Conservation (phyloP, 2,329 filamentous ascomycete genomes). For the Colletotrichum eremochloae region DNA sequence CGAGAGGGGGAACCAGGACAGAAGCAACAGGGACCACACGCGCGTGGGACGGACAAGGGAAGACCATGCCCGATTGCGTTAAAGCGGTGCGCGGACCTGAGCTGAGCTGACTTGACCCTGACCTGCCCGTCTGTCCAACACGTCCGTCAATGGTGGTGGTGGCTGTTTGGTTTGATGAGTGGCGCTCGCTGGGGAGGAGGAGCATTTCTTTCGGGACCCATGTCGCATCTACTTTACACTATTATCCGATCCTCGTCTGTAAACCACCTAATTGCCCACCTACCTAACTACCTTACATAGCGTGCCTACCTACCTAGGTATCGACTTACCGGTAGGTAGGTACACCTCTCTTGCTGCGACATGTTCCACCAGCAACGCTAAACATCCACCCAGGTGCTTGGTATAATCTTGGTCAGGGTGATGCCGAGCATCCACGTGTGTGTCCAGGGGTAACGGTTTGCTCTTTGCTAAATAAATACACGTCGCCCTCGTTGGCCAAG, state of each 20-base stretch:
- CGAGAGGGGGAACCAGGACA: no score
- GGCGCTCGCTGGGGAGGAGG: constrained; percentile 5
- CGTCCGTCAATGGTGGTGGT: not conserved
- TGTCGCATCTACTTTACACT: constrained; percentile 6
- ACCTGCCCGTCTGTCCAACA: no score
- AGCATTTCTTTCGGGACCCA: not conserved
- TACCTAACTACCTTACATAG: no score
- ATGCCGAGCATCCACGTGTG: not conserved
- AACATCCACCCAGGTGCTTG: not conserved
- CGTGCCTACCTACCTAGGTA: no score
- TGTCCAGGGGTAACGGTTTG: not conserved
- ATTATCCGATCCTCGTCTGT: no score
- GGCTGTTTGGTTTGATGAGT: constrained; percentile 26
- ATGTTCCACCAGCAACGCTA: not conserved
- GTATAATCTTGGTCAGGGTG: not conserved
- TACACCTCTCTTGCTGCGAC: not conserved
- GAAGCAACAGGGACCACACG: no score
- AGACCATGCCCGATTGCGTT: constrained; percentile 28
- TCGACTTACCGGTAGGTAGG: no score
- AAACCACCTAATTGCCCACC: no score
- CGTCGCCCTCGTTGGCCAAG: not conserved
- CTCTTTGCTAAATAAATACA: not conserved
- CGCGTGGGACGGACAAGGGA: constrained; percentile 4
- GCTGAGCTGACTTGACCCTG: no score
- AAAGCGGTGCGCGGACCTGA: constrained; percentile 2